Base-by-base conservation (phyloP, 169 alveolate species). In the Plasmodium gonderi region DNA sequence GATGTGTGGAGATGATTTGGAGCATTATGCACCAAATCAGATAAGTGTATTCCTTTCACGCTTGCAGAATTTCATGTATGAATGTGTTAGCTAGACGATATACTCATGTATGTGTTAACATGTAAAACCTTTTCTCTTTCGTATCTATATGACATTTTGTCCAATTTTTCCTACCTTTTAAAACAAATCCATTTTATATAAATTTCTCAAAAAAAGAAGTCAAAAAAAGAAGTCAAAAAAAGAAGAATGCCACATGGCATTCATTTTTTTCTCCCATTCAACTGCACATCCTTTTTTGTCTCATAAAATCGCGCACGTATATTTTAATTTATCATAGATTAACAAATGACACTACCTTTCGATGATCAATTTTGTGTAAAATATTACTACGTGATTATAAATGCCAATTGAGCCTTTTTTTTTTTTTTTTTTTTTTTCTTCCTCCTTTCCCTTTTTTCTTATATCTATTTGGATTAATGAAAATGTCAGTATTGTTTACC, bases 1-100 rank as follows among this genome's bases (percentile, higher is more conserved):
- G 92, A 83, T 33, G 82, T 74, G 40, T 83, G 92, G 92, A 83
- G 82, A 72, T 83, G 64, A 83, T 36, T 20, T 14, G 65, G 65
- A 49, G 65, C 26, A n/a, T n/a, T n/a, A n/a, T n/a, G n/a, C n/a
- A n/a, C n/a, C n/a, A n/a, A n/a, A n/a, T n/a, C n/a, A n/a, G n/a
- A n/a, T n/a, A n/a, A n/a, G n/a, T n/a, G n/a, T n/a, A n/a, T n/a
- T n/a, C n/a, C n/a, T n/a, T n/a, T n/a, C n/a, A n/a, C n/a, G n/a
- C n/a, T n/a, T n/a, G n/a, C n/a, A n/a, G n/a, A n/a, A n/a, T n/a
- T n/a, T n/a, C 2, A 23, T 49, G 65, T 14, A 60, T 23, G 9
- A 12, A 60, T 60, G 38, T 20, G 72, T 60, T 11, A n/a, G 4
- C 33, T 20, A 12, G 69, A 31, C 12, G 14, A 12, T 31, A 14